phyloP scores from a whole-genome alignment of 2,329 filamentous ascomycete species.

The Ophiostoma ips region DNA sequence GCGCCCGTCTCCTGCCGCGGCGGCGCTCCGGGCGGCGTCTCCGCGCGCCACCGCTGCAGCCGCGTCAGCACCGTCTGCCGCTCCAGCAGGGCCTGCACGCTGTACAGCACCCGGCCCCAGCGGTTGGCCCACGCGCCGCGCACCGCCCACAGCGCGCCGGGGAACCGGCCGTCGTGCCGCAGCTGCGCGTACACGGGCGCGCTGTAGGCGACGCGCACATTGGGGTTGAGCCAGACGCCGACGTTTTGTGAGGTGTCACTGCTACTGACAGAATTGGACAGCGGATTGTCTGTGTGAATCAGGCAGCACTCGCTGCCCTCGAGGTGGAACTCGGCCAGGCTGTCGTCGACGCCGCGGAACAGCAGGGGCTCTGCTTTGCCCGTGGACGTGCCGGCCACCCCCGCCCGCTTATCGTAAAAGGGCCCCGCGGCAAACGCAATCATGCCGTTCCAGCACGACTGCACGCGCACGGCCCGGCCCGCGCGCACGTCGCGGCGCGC shows the following conservation, averaged over 20 bases:
- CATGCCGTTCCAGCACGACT: conserved; percentile 58
- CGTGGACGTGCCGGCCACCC: neutral
- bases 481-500: conserved; percentile 32
- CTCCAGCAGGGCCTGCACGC: conserved; percentile 25
- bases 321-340: conserved; percentile 46
- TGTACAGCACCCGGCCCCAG: conserved; percentile 29
- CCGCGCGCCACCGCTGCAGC: conserved; percentile 26
- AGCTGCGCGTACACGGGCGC: conserved; percentile 36
- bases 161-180: conserved; percentile 27
- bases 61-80: conserved; percentile 25
- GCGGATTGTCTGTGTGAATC: conserved; percentile 57
- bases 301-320: conserved; percentile 73
- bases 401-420: conserved; percentile 25
- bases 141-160: conserved; percentile 33
- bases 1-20: conserved; percentile 28
- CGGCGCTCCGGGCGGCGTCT: conserved; percentile 19
- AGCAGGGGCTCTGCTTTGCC: conserved; percentile 23
- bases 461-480: conserved; percentile 40
- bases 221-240: conserved; percentile 56
- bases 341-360: conserved; percentile 51
- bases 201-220: conserved; percentile 54
- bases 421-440: conserved; percentile 30
- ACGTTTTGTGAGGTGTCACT: conserved; percentile 13
- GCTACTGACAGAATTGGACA: conserved; percentile 26
- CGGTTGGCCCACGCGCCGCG: conserved; percentile 46